Evolutionary conservation across 2,329 filamentous ascomycete genomes (phyloP), one percentile per base, ranked within the genome.

Genomic region (Fusarium brachygibbosum): DNA sequence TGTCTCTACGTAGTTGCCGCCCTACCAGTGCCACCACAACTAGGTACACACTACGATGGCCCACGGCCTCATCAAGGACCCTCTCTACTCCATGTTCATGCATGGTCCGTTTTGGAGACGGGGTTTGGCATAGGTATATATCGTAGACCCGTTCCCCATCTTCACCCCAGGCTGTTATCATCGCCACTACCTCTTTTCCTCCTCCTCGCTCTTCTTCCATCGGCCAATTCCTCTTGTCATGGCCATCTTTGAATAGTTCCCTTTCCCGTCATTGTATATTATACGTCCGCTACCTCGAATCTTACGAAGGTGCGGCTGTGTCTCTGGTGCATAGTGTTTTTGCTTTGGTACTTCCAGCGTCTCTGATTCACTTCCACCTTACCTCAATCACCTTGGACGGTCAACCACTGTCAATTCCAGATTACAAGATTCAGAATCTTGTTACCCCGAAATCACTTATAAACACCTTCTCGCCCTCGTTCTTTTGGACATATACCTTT

Each of bases 111-210:
- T 69, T 73, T 67, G 65, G 58, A 58, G 69, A 74, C 62, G 66
- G 64, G 66, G 61, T 70, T 70, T 69, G 67, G 64, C 63, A 66
- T 70, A 69, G 69, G 72, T 84, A 83, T 84, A 84, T 85, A 84
- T 84, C 80, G 78, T 78, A 79, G 78, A 77, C 77, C 79, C 74
- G 75, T 79, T 79, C 79, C 78, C 77, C 75, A 75, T 70, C 74
- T 74, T 75, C 71, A 72, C 75, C 74, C 65, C 63, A 63, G 49
- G 60, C 65, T 58, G 49, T 59, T 72, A 71, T 71, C 73, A 72
- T 76, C 63, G 72, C 64, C 66, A 71, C 68, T 71, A 70, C 70
- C 68, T 70, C 65, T 63, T 74, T 70, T 67, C 61, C 69, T 69
- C 69, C 67, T 70, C 69, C 63, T 66, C 60, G 61, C 62, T 68